Conservation (phyloP, 2,329 filamentous ascomycete genomes). For the Colletotrichum somersetense region DNA sequence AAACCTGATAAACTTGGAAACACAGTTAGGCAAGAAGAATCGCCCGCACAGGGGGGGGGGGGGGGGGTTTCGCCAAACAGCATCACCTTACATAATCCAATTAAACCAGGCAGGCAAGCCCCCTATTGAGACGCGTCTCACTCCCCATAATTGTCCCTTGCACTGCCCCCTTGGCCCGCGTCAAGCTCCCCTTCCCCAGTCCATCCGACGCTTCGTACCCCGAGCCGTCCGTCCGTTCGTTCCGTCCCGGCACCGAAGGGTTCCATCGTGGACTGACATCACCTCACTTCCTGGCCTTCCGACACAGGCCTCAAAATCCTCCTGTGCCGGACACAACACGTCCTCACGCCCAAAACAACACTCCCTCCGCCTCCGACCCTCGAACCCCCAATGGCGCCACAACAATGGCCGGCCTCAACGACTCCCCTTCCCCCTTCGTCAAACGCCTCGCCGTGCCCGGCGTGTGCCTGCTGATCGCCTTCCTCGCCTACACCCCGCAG, state of each 20-base stretch:
- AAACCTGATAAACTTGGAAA: neutral
- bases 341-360: neutral
- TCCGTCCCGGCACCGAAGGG: constrained; percentile 17
- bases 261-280: constrained; percentile 20
- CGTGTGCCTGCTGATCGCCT: constrained; percentile 74
- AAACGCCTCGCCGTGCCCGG: constrained; percentile 75
- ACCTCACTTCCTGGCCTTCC: constrained; percentile 7
- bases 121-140: constrained; percentile 25
- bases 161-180: constrained; percentile 36
- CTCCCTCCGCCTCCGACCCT: neutral
- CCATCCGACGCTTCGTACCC: constrained; percentile 14
- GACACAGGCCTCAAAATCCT: neutral
- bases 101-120: neutral
- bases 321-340: neutral
- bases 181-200: constrained; percentile 34
- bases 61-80: neutral
- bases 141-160: constrained; percentile 1
- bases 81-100: constrained; percentile 23
- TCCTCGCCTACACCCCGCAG: constrained; percentile 80
- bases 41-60: neutral
- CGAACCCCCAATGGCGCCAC: constrained; percentile 39
- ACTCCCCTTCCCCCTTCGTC: constrained; percentile 54
- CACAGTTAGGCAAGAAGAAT: neutral
- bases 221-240: constrained; percentile 13
- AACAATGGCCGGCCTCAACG: constrained; percentile 58